Percentiles rank a stretch among this genome's conserved stretches.
Conservation (phyloP, 139 green algal genomes). For the Astrephomene gubernaculifera region DNA sequence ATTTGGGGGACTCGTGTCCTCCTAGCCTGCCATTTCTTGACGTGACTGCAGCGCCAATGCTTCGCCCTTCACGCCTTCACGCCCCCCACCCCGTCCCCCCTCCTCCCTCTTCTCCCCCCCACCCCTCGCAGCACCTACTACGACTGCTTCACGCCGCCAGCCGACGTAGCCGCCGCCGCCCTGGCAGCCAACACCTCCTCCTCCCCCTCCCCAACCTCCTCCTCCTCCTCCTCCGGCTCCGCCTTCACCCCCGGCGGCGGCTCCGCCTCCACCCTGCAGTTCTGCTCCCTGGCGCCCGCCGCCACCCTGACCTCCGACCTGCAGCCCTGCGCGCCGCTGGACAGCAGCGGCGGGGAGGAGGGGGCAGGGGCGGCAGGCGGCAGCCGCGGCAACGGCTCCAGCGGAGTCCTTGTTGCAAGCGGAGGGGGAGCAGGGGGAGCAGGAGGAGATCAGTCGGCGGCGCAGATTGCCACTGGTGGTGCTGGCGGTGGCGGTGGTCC, state of each 20-base stretch:
- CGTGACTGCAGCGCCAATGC: no score
- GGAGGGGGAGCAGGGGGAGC: no score
- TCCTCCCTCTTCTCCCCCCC: not conserved
- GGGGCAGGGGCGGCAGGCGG: not conserved
- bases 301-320: not conserved
- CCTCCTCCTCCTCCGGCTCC: not conserved
- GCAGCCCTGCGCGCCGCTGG: not conserved
- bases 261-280: not conserved
- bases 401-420: not conserved
- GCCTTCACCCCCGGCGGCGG: not conserved
- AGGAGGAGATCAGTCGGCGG: no score
- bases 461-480: not conserved
- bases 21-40: no score
- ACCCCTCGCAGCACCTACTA: constrained; percentile 12
- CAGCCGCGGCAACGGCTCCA: not conserved
- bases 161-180: not conserved
- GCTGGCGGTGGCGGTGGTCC: not conserved
- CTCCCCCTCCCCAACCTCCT: not conserved
- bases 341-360: not conserved
- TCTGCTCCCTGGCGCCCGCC: not conserved
- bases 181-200: not conserved
- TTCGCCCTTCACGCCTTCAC: no score
- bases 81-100: no score
- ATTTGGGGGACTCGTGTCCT: no score
- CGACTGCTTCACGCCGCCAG: constrained; percentile 23